These are phyloP conservation scores for Penicillium brevicompactum DNA, from an alignment of 2,329 filamentous ascomycete species.

Conservation along the genomic window DNA sequence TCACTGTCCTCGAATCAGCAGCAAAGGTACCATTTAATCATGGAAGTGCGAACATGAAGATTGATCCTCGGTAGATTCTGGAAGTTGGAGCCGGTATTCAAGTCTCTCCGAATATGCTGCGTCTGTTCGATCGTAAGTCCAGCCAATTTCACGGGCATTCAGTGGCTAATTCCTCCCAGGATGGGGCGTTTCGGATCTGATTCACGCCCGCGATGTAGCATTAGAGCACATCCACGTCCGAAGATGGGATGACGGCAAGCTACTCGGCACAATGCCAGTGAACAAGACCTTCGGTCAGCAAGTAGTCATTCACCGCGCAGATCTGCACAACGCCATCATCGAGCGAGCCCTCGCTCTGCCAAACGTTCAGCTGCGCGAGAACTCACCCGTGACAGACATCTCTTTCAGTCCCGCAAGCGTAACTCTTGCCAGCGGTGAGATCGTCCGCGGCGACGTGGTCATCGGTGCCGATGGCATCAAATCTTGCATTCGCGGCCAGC, in stretches of 20 bases:
- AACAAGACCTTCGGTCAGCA: conserved; percentile 40
- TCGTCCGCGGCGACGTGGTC: conserved; percentile 49
- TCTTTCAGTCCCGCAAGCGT: conserved; percentile 32
- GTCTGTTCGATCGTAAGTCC: conserved; percentile 64
- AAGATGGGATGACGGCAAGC: conserved; percentile 37
- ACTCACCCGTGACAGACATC: conserved; percentile 32
- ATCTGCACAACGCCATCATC: conserved; percentile 37
- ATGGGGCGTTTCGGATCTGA: conserved; percentile 37
- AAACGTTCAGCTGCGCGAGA: conserved; percentile 33
- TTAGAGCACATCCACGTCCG: conserved; percentile 40
- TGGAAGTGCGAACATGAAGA: neutral
- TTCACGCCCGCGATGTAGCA: conserved; percentile 36
- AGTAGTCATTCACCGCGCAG: conserved; percentile 39
- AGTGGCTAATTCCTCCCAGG: conserved; percentile 20
- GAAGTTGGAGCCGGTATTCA: conserved; percentile 79
- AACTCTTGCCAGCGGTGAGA: conserved; percentile 28
- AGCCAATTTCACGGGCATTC: neutral
- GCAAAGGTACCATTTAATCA: conserved; percentile 29
- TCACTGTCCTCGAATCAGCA: conserved; percentile 36
- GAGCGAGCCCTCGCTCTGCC: conserved; percentile 29
- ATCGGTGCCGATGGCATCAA: conserved; percentile 59
- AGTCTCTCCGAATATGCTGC: conserved; percentile 76
- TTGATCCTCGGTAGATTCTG: conserved; percentile 25
- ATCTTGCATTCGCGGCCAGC: conserved; percentile 46
- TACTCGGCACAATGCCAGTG: conserved; percentile 36